A percentile compares a stretch with the other conserved stretches of the same genome.
These are phyloP conservation scores for Diaporthe sp. DNA, from an alignment of 2,329 filamentous ascomycete species.

Conservation along the genomic window DNA sequence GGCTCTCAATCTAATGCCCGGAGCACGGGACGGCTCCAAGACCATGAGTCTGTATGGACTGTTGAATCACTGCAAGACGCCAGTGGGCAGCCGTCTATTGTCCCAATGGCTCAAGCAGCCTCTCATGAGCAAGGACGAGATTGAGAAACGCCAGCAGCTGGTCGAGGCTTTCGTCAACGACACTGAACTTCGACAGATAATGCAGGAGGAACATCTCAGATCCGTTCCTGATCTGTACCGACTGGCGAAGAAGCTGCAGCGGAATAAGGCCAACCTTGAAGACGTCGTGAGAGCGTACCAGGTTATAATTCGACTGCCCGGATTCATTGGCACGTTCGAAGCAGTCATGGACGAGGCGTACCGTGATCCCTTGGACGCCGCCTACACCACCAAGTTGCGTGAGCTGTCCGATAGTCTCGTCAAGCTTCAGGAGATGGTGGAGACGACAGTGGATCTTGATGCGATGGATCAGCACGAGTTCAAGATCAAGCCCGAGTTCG, in stretches of 20 bases:
- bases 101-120: conserved; percentile 99
- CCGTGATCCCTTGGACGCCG: conserved; percentile 84
- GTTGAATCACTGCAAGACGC: conserved; percentile 97
- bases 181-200: conserved; percentile 91
- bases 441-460: conserved; percentile 96
- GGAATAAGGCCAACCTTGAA: conserved; percentile 89
- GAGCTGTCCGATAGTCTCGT: conserved; percentile 82
- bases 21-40: conserved; percentile 93
- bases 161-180: conserved; percentile 96
- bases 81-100: conserved; percentile 88
- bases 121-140: conserved; percentile 89
- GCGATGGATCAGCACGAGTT: conserved; percentile 97
- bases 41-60: conserved; percentile 96
- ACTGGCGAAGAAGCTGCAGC: conserved; percentile 93
- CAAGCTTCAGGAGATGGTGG: conserved; percentile 96
- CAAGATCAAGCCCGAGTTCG: conserved; percentile 98
- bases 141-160: conserved; percentile 90
- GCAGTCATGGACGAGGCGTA: conserved; percentile 96
- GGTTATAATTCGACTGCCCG: conserved; percentile 90
- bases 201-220: conserved; percentile 95
- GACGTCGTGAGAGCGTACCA: conserved; percentile 97
- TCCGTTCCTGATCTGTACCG: conserved; percentile 95
- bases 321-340: conserved; percentile 89
- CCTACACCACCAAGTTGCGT: conserved; percentile 87
- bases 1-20: conserved; percentile 96